Evolutionary conservation across 768 basidiomycete species (phyloP).

Genomic region (Dioszegia hungarica): DNA sequence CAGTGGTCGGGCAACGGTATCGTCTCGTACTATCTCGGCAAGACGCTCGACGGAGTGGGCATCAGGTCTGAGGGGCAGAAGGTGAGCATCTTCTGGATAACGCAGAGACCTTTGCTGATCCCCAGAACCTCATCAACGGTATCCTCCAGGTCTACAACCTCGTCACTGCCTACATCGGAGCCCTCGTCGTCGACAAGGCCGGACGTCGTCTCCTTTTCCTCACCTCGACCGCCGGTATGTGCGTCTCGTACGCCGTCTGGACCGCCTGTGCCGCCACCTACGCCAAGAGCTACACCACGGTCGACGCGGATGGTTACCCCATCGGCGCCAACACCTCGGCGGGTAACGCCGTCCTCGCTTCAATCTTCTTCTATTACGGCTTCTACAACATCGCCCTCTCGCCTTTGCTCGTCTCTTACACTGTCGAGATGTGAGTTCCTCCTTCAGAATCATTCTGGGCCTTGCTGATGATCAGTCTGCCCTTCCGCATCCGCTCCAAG

Average conservation of each 20-base stretch:
- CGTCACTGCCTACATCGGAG: constrained; percentile 1
- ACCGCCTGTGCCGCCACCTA: constrained; percentile 33
- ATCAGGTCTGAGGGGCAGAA: constrained; percentile 21
- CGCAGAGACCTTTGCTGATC: not conserved
- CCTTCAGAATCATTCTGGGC: not conserved
- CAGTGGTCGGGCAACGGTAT: constrained; percentile 47
- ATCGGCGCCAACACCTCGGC: constrained; percentile 24
- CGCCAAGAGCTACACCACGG: constrained; percentile 18
- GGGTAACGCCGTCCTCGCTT: constrained; percentile 37
- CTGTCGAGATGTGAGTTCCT: constrained; percentile 24
- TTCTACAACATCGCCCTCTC: constrained; percentile 37
- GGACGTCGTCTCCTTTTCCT: constrained; percentile 40
- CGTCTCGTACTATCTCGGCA: constrained; percentile 41
- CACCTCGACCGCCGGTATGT: constrained; percentile 26
- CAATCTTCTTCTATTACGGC: constrained; percentile 41
- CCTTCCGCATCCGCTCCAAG: constrained; percentile 34
- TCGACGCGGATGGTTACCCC: constrained; percentile 23
- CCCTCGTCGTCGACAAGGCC: constrained; percentile 36
- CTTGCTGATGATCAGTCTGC: constrained; percentile 6
- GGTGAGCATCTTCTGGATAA: not conserved
- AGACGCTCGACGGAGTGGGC: constrained; percentile 39
- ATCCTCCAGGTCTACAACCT: constrained; percentile 31
- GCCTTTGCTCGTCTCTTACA: constrained; percentile 32
- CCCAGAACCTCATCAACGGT: constrained; percentile 27
- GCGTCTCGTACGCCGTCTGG: constrained; percentile 15